These are phyloP conservation scores for Gymnopus androsaceus DNA, from an alignment of 1,284 basidiomycete species.

Conservation along the genomic window DNA sequence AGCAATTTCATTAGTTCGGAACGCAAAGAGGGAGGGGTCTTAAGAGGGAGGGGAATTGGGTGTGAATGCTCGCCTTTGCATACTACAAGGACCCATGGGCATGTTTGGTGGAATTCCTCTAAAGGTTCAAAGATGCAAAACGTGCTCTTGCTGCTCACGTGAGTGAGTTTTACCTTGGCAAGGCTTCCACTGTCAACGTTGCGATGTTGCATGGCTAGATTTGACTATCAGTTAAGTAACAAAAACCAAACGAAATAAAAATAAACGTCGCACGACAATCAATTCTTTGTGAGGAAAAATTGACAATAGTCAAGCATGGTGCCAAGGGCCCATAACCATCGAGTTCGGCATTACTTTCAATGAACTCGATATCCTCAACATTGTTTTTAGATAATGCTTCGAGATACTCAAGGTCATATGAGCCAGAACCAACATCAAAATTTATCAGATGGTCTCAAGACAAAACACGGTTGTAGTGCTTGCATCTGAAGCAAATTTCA, in stretches of 20 bases:
- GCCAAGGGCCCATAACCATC: conserved; percentile 21
- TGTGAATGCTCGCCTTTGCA: conserved; percentile 17
- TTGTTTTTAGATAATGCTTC: conserved; percentile 23
- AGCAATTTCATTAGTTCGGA: conserved; percentile 12
- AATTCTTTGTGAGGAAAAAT: conserved; percentile 13
- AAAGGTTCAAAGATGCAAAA: conserved; percentile 19
- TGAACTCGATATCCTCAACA: conserved; percentile 20
- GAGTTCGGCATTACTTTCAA: conserved; percentile 18
- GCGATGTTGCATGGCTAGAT: conserved; percentile 20
- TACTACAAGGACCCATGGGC: conserved; percentile 18
- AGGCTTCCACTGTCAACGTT: conserved; percentile 5
- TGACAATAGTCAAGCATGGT: conserved; percentile 17
- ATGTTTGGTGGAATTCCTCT: conserved; percentile 11
- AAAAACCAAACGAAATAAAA: not conserved
- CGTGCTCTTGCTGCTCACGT: conserved; percentile 9
- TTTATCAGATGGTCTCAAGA: conserved; percentile 18
- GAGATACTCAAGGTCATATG: conserved; percentile 23
- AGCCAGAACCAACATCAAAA: conserved; percentile 14
- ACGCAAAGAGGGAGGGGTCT: conserved; percentile 17
- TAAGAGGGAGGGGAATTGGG: conserved; percentile 20
- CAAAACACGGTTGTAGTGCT: conserved; percentile 17
- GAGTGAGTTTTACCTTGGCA: conserved; percentile 3
- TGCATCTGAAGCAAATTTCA: conserved; percentile 16
- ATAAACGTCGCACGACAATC: conserved; percentile 21
- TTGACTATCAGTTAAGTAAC: not conserved